Evolutionary conservation across 345 rosid species (phyloP), one percentile per base, ranked within the genome.

Genomic region (Salix viminalis): DNA sequence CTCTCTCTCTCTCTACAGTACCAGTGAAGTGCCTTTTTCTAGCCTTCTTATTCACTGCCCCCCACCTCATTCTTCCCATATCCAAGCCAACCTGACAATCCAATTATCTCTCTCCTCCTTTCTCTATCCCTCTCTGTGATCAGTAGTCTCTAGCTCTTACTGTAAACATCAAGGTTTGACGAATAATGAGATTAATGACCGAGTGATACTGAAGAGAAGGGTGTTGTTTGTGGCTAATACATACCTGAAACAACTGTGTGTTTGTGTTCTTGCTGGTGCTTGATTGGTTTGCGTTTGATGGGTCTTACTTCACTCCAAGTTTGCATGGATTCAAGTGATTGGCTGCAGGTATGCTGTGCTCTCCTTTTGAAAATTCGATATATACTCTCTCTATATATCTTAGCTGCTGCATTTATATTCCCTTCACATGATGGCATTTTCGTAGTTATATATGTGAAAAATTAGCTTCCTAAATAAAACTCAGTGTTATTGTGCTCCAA

Each of bases 291-390:
- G 41, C 12, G 7, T 41, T 44, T 41, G 42, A 91, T 91, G 94
- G 91, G 90, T 77, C 88, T 90, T 71, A 89, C 88, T 79, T 91
- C 97, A 81, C 87, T 93, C 58, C 98, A 90, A 85, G 96, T 89
- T 75, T 95, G 96, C 92, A 90, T 93, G 98, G 98, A 95, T 84
- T 91, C 96, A 58, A 72, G 96, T 52, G 97, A 93, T 37, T 95
- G 98, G 99, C 88, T 95, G 32, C 97, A 93, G 96, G 99, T 93
- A 58, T 41, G 72, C 15, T 30, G 6, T 16, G 68, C 21, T 65
- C 36, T 13, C 39, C 34, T 14, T 12, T 13, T 65, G 39, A 23
- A 56, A 56, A 56, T n/a, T 9, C 24, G 15, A 58, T 14, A 15
- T 13, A 4, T n/a, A 0, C 64, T 58, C 64, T 58, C 3, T 21